A percentile compares a stretch with the other conserved stretches of the same genome.
Evolutionary conservation across 1,139 yeast species (phyloP).

Genomic region (Saccharomycopsis hybrid): DNA sequence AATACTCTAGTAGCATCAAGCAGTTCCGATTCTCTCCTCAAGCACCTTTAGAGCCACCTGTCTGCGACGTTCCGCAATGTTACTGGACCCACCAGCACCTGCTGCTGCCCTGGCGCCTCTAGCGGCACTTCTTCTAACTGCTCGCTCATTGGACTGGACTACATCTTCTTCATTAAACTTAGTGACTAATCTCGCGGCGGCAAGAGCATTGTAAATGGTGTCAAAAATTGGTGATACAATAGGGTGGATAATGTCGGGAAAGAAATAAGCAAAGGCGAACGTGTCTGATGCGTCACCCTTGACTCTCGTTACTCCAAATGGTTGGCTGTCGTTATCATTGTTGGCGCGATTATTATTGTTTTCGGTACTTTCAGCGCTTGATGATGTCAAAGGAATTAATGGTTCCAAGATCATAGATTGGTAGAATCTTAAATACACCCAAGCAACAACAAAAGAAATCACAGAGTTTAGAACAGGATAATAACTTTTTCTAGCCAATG

Average conservation of each 20-base stretch:
- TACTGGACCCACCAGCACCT: conserved; percentile 25
- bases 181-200: conserved; percentile 48
- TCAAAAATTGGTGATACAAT: conserved; percentile 49
- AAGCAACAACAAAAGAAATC: conserved; percentile 62
- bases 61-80: conserved; percentile 78
- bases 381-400: conserved; percentile 13
- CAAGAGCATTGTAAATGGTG: conserved; percentile 44
- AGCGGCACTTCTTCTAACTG: conserved; percentile 44
- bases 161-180: conserved; percentile 67
- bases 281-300: conserved; percentile 89
- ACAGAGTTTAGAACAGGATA: conserved; percentile 62
- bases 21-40: conserved; percentile 52
- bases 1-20: too few relatives aligned
- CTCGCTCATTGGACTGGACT: conserved; percentile 67
- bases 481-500: conserved; percentile 35
- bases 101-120: conserved; percentile 22
- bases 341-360: conserved; percentile 29
- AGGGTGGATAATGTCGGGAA: conserved; percentile 58
- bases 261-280: conserved; percentile 75
- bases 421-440: conserved; percentile 71
- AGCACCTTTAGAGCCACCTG: conserved; percentile 79
- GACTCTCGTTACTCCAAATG: conserved; percentile 33
- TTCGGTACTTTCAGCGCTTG: conserved; percentile 12
- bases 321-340: conserved; percentile 29
- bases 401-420: conserved; percentile 37